These are phyloP conservation scores for Nissolia schottii DNA, from an alignment of 306 rosid species.

Conservation along the genomic window DNA sequence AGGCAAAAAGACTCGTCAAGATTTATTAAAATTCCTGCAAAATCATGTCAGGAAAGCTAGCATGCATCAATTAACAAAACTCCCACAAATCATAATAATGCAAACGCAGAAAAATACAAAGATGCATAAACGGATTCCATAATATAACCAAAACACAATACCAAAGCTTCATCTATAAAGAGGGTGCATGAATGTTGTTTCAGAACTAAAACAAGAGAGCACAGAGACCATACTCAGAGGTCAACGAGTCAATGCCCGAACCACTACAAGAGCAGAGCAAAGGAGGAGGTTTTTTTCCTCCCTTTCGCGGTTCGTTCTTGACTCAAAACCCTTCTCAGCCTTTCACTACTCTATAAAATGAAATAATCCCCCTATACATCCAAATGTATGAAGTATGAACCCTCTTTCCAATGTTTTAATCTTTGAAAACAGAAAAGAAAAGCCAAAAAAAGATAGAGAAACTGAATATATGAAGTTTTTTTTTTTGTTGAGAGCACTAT, in stretches of 20 bases:
- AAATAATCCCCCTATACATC: constrained; percentile 11
- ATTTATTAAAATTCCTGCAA: too few relatives aligned
- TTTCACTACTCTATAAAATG: constrained; percentile 28
- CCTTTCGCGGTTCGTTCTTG: constrained; percentile 80
- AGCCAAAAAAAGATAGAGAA: neutral
- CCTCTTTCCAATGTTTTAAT: neutral
- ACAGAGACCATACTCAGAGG: constrained; percentile 25
- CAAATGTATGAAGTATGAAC: neutral
- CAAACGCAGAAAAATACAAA: neutral
- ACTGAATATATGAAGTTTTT: neutral
- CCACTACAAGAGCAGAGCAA: constrained; percentile 41
- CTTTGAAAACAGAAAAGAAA: neutral
- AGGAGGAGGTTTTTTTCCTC: neutral
- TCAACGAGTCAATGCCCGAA: constrained; percentile 91
- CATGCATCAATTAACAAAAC: too few relatives aligned
- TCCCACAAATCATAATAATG: neutral
- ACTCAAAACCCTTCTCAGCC: constrained; percentile 52
- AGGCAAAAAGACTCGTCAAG: too few relatives aligned
- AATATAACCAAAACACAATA: neutral
- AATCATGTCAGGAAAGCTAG: too few relatives aligned
- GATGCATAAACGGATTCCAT: neutral
- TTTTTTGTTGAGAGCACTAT: neutral
- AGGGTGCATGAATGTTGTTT: neutral
- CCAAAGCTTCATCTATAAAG: neutral
- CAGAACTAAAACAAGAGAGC: neutral